Evolutionary conservation across 352 stramenopile genomes (phyloP), one percentile per base, ranked within the genome.

Genomic region (Globisporangium uncinulatum): DNA sequence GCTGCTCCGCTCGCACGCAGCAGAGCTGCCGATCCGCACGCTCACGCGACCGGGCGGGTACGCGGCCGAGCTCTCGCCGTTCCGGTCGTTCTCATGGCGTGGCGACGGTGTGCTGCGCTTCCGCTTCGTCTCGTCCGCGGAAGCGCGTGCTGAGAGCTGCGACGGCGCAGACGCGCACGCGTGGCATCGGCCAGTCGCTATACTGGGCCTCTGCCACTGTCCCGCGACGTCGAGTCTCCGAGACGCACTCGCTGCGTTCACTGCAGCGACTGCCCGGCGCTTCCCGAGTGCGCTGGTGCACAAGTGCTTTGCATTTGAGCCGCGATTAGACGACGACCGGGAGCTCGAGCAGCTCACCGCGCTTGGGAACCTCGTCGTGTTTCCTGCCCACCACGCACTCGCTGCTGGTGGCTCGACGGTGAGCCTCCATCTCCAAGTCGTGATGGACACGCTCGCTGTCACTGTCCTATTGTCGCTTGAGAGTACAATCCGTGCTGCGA

Each of bases 251-350:
- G 61, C 70, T 31, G 72, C 90, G 60, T 94, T 92, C 48, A 29
- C 24, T 29, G 70, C 79, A 57, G 67, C 78, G 47, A 84, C 78
- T 20, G 74, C 88, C 52, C 64, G 66, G 39, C 79, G 77, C 15
- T 90, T 92, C 44, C 76, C 75, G 0, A 74, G 71, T n/a, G 71
- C 87, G 14, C 65, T 95, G 37, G 62, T 93, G 49, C 78, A 89
- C 19, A 89, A 90, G 51, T 86, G 85, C 56, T 93, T 92, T 66
- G 83, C 80, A 21, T 95, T 95, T 53, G 83, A 95, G 57, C 80
- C 90, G 59, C 62, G 68, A 19, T 92, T 95, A 46, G 13, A 17
- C 17, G 83, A 92, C 34, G 65, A 76, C 32, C 64, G 56, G 5
- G 81, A 71, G 0, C 63, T 83, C 8, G 68, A 75, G 17, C 76